phyloP scores from a whole-genome alignment of 805 yeast species.

The Ogataea saltuana region DNA sequence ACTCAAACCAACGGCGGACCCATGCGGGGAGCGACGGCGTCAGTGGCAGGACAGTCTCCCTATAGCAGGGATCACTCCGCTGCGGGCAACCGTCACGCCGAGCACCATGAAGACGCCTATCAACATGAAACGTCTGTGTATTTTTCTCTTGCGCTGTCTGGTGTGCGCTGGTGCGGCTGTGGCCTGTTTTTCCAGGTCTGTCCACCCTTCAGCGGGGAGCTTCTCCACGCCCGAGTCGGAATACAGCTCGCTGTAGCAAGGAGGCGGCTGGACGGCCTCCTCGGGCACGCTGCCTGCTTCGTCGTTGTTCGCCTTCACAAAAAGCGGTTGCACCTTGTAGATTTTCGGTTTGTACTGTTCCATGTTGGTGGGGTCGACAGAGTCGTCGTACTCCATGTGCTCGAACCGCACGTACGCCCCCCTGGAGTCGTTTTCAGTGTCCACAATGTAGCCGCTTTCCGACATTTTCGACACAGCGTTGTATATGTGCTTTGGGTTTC shows the following conservation, averaged over 20 bases:
- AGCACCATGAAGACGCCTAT: no score
- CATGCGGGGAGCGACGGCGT: no score
- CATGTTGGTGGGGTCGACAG: conserved; percentile 33
- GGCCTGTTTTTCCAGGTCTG: no score
- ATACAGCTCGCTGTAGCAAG: conserved; percentile 2
- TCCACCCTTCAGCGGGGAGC: no score
- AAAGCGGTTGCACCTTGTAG: conserved; percentile 32
- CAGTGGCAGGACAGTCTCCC: no score
- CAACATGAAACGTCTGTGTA: no score
- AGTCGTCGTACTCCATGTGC: conserved; percentile 34
- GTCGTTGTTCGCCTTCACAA: conserved; percentile 11
- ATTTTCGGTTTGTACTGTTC: conserved; percentile 34
- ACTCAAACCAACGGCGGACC: no score
- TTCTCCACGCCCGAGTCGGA: no score
- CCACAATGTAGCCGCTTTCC: neutral
- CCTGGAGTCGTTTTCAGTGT: neutral
- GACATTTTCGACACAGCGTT: conserved; percentile 1
- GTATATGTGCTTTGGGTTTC: conserved; percentile 24
- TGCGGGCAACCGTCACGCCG: no score
- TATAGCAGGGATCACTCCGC: no score
- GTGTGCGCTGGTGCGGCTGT: no score
- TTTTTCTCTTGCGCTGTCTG: no score
- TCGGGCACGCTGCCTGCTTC: conserved; percentile 3
- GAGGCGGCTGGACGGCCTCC: conserved; percentile 2
- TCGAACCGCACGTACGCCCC: conserved; percentile 16